phyloP scores from a whole-genome alignment of 2,329 filamentous ascomycete genomes.

The Phaeosphaeriaceae sp. region DNA sequence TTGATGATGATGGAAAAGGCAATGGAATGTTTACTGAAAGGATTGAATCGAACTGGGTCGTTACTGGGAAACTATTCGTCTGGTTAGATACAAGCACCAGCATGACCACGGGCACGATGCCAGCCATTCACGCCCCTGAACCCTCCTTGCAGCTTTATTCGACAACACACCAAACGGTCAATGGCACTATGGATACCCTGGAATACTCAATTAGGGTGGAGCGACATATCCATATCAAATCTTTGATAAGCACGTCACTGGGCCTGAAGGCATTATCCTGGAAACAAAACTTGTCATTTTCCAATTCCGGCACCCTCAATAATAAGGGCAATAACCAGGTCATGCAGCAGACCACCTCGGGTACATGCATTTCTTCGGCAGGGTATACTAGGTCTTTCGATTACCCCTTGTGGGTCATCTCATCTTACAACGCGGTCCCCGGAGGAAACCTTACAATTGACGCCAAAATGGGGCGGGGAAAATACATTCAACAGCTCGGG shows the following conservation, averaged over 20 bases:
- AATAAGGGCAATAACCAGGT: constrained; percentile 62
- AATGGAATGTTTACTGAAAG: constrained; percentile 59
- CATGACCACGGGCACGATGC: constrained; percentile 59
- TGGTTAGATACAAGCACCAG: constrained; percentile 65
- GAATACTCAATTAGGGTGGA: constrained; percentile 63
- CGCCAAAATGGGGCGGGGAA: constrained; percentile 57
- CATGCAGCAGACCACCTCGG: constrained; percentile 59
- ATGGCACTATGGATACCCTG: constrained; percentile 66
- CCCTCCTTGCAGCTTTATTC: constrained; percentile 62
- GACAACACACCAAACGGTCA: constrained; percentile 52
- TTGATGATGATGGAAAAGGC: constrained; percentile 63
- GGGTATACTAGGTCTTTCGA: constrained; percentile 55
- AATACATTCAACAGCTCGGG: constrained; percentile 55
- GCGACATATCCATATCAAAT: constrained; percentile 62
- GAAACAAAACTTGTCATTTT: constrained; percentile 64
- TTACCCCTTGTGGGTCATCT: constrained; percentile 68
- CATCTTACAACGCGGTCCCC: constrained; percentile 53
- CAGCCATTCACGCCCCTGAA: constrained; percentile 42
- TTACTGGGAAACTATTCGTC: constrained; percentile 81
- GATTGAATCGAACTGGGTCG: constrained; percentile 73
- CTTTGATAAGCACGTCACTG: constrained; percentile 58
- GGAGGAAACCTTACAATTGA: constrained; percentile 53
- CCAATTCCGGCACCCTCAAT: constrained; percentile 62
- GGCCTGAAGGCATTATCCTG: constrained; percentile 56
- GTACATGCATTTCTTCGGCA: constrained; percentile 50